Base-by-base conservation (phyloP, 441 rosid species). In the Erodium trifolium region DNA sequence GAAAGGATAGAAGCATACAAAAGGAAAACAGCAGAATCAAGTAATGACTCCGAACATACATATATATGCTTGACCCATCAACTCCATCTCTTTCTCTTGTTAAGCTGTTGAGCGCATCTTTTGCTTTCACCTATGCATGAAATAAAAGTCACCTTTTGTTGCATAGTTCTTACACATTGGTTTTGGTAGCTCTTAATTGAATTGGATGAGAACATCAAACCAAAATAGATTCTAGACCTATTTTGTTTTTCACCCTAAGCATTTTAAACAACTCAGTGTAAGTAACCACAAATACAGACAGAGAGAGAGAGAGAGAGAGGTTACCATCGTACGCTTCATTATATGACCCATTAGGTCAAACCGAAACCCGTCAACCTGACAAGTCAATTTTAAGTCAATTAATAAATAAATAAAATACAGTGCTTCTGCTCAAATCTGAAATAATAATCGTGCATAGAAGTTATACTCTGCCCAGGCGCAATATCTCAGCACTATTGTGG, bases 311-410 rank as follows among this genome's bases (percentile, higher is more conserved):
- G 68, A 65, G 72, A 72, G 68, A 77, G 71, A 39, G 69, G 82
- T 64, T 82, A 94, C 98, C 98, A 90, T 90, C 59, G 98, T 85
- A 67, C 71, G 72, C 83, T 85, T 92, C 99, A 92, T 94, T 73
- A 94, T 76, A 80, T 94, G 98, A 68, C 99, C 99, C 97, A 88
- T 94, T 67, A 94, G 97, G 77, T 94, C 98, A 82, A 90, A 92
- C 62, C 97, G 92, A 75, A 92, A 92, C 59, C 99, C 99, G 78
- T 94, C 99, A 77, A 94, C 92, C 97, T 94, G 84, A 60, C 39
- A 85, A 75, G 5, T 75, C 49, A 69, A 73, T 66, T 49, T 79
- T 34, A 85, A 75, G 5, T 75, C 49, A 69, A 73, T 66, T 49
- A 80, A 66, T 67, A 41, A 60, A 14, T 31, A 31, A 31, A 31